These are phyloP conservation scores for Xylariaceae sp. DNA, from an alignment of 2,329 filamentous ascomycete genomes.

Conservation along the genomic window DNA sequence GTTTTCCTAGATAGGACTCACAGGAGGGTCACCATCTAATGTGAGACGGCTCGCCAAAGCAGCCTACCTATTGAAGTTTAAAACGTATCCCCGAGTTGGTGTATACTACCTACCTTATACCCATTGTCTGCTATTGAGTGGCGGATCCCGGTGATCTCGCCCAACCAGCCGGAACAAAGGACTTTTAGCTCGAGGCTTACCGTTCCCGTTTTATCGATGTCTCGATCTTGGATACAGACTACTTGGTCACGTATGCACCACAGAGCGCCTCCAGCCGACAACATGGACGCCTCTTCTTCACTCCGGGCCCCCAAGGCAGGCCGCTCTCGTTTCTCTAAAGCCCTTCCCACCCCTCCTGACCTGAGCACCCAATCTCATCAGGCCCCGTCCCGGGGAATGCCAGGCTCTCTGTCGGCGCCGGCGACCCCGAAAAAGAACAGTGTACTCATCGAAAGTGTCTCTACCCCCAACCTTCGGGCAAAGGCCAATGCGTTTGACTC, in stretches of 20 bases:
- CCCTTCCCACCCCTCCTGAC: slow-evolving; percentile 44
- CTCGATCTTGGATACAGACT: slow-evolving; percentile 20
- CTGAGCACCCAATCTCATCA: slow-evolving; percentile 16
- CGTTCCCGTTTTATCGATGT: slow-evolving; percentile 15
- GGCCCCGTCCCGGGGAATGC: slow-evolving; percentile 24
- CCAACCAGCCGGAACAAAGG: not conserved
- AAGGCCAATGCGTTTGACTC: slow-evolving; percentile 24
- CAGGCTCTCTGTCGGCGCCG: slow-evolving; percentile 24
- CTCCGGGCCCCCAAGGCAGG: slow-evolving; percentile 37
- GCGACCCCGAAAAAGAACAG: slow-evolving; percentile 29
- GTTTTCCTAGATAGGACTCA: no score
- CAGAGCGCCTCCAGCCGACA: slow-evolving; percentile 18
- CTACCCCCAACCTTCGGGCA: slow-evolving; percentile 23
- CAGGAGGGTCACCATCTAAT: not conserved
- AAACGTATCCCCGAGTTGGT: slow-evolving; percentile 3
- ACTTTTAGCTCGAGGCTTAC: slow-evolving; percentile 3
- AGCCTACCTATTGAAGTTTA: no score
- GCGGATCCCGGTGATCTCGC: slow-evolving; percentile 15
- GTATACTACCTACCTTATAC: slow-evolving; percentile 17
- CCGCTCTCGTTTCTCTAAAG: slow-evolving; percentile 54
- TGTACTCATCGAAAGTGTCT: slow-evolving; percentile 21
- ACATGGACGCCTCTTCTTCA: slow-evolving; percentile 25
- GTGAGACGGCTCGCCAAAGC: not conserved
- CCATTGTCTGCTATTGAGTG: slow-evolving; percentile 23
- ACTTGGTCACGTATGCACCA: slow-evolving; percentile 13